Conservation (phyloP, 257 asterid genomes). For the Schizonepeta tenuifolia region DNA sequence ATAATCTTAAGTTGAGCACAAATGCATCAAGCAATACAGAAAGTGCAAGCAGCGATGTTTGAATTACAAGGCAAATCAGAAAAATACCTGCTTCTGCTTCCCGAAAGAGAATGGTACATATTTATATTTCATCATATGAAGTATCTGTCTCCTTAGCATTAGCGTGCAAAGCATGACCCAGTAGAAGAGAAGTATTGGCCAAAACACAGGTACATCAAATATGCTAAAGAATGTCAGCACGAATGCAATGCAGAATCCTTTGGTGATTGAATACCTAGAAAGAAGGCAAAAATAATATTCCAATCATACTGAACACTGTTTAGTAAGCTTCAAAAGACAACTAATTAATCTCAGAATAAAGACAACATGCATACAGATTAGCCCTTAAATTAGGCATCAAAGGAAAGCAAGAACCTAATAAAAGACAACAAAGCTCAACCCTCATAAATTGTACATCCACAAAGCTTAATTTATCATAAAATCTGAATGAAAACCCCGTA, state of each 20-base stretch:
- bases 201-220: slow-evolving; percentile 67
- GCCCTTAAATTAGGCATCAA: slow-evolving; percentile 13
- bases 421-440: slow-evolving; percentile 5
- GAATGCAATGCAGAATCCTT: slow-evolving; percentile 60
- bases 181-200: slow-evolving; percentile 76
- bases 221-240: slow-evolving; percentile 54
- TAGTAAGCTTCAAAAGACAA: neutral
- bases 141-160: slow-evolving; percentile 59
- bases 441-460: neutral
- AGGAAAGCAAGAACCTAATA: neutral
- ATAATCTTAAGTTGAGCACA: slow-evolving; percentile 25
- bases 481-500: neutral
- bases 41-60: neutral
- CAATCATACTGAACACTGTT: neutral
- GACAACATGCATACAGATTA: neutral
- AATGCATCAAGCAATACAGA: slow-evolving; percentile 4
- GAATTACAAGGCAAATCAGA: neutral
- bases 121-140: slow-evolving; percentile 66
- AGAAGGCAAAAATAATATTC: slow-evolving; percentile 15
- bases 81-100: slow-evolving; percentile 66
- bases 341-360: neutral
- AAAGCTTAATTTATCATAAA: neutral
- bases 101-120: slow-evolving; percentile 60
- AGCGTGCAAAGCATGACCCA: slow-evolving; percentile 60
- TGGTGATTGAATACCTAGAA: slow-evolving; percentile 62